phyloP scores from a whole-genome alignment of 1,284 basidiomycete genomes.

The Cryptococcus jaspeensis region DNA sequence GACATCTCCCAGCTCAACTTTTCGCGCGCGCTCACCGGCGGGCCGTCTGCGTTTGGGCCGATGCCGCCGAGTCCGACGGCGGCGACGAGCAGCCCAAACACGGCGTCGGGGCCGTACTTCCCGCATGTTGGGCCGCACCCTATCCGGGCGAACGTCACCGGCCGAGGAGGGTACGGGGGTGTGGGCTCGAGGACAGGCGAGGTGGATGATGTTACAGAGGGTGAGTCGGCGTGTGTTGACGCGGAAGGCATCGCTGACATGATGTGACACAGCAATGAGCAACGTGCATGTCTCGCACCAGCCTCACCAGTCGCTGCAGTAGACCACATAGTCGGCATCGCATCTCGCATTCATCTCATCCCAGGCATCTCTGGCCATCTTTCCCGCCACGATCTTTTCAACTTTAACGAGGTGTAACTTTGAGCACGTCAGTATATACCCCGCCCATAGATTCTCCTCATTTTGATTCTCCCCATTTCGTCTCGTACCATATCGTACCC shows the following conservation, averaged over 20 bases:
- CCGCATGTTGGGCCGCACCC: conserved; percentile 22
- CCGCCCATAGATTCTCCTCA: conserved; percentile 20
- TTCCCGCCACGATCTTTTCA: not conserved
- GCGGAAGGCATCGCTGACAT: not conserved
- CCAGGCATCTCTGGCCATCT: not conserved
- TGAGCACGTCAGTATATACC: conserved; percentile 4
- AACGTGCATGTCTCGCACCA: conserved; percentile 35
- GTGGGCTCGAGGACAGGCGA: not conserved
- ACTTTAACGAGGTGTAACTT: no score
- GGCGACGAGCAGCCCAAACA: conserved; percentile 29
- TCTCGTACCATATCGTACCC: no score
- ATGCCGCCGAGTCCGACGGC: conserved; percentile 32
- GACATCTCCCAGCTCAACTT: conserved; percentile 52
- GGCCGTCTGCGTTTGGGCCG: conserved; percentile 24
- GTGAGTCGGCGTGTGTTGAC: conserved; percentile 13
- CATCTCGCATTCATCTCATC: not conserved
- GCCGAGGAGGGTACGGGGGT: conserved; percentile 16
- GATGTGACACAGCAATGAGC: conserved; percentile 18
- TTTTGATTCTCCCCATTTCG: conserved; percentile 13
- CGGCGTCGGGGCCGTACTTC: conserved; percentile 38
- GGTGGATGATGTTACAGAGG: conserved; percentile 36
- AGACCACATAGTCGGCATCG: not conserved
- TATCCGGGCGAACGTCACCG: conserved; percentile 16
- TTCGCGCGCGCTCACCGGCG: conserved; percentile 26
- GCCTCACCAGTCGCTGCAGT: conserved; percentile 2